Evolutionary conservation across 2,329 filamentous ascomycete genomes (phyloP).

Genomic region (Escovopsis weberi): DNA sequence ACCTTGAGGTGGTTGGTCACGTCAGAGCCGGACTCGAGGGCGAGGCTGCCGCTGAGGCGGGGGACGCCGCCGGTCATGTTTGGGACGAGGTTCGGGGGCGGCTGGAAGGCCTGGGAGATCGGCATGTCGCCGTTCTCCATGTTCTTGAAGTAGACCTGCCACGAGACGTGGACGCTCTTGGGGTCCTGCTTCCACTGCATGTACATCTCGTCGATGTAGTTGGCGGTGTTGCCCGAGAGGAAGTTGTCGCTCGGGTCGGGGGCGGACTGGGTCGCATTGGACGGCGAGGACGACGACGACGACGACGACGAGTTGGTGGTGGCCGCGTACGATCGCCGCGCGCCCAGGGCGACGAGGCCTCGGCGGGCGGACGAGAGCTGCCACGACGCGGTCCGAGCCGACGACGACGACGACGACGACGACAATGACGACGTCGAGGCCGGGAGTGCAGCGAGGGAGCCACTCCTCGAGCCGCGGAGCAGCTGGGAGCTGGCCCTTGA

Average conservation of each 20-base stretch:
- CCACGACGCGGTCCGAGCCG: constrained; percentile 26
- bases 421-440: constrained; percentile 22
- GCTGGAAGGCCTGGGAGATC: constrained; percentile 91
- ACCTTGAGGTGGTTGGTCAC: constrained; percentile 96
- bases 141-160: constrained; percentile 99
- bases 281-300: constrained; percentile 20
- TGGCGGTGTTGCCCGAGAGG: constrained; percentile 89
- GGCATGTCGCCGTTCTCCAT: constrained; percentile 98
- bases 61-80: constrained; percentile 66
- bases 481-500: constrained; percentile 51
- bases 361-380: constrained; percentile 29
- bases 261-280: constrained; percentile 32
- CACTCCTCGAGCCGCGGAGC: constrained; percentile 36
- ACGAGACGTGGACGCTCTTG: constrained; percentile 87
- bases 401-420: constrained; percentile 30
- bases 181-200: constrained; percentile 93
- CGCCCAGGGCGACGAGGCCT: constrained; percentile 33
- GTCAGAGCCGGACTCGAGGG: constrained; percentile 58
- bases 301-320: neutral
- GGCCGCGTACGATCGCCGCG: constrained; percentile 39
- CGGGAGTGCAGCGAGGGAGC: constrained; percentile 25
- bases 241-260: constrained; percentile 89
- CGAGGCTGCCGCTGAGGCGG: constrained; percentile 53
- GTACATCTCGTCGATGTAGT: constrained; percentile 99
- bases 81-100: constrained; percentile 82